Conservation (phyloP, 2,329 filamentous ascomycete species). For the Monosporascus cannonballus region DNA sequence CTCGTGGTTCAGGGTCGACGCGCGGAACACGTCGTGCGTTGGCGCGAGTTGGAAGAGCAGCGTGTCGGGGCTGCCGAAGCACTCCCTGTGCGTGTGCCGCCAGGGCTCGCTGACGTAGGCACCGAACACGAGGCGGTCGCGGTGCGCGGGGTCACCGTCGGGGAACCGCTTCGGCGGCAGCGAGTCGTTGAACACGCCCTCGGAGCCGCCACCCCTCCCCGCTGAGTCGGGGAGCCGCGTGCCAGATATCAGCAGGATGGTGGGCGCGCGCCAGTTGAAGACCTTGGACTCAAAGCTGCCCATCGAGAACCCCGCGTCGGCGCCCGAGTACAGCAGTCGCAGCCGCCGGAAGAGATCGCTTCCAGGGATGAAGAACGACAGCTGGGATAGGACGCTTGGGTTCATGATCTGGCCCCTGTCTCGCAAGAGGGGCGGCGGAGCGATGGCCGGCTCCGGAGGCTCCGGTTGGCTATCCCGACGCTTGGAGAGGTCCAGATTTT, state of each 20-base stretch:
- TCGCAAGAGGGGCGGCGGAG: slow-evolving; percentile 39
- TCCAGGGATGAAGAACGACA: slow-evolving; percentile 67
- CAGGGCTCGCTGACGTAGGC: slow-evolving; percentile 62
- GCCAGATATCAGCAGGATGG: slow-evolving; percentile 64
- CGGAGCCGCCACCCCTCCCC: slow-evolving; percentile 40
- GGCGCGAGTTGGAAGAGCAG: slow-evolving; percentile 67
- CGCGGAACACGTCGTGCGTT: slow-evolving; percentile 63
- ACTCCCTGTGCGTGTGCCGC: slow-evolving; percentile 61
- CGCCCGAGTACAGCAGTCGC: slow-evolving; percentile 63
- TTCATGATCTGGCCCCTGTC: slow-evolving; percentile 56
- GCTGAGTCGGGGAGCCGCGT: slow-evolving; percentile 45
- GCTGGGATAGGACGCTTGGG: slow-evolving; percentile 57
- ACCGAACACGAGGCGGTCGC: slow-evolving; percentile 56
- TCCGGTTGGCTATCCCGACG: slow-evolving; percentile 29
- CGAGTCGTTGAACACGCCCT: slow-evolving; percentile 52
- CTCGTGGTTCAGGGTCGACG: slow-evolving; percentile 58
- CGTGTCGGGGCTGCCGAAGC: slow-evolving; percentile 59
- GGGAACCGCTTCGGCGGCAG: slow-evolving; percentile 58
- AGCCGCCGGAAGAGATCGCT: slow-evolving; percentile 59
- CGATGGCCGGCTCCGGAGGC: slow-evolving; percentile 5
- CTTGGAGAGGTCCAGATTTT: slow-evolving; percentile 61
- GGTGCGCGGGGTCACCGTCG: slow-evolving; percentile 35
- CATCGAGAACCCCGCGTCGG: slow-evolving; percentile 68
- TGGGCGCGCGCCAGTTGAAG: slow-evolving; percentile 72
- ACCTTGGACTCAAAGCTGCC: slow-evolving; percentile 69